phyloP scores from a whole-genome alignment of 1,284 basidiomycete genomes.

The Marasmius tenuissimus region DNA sequence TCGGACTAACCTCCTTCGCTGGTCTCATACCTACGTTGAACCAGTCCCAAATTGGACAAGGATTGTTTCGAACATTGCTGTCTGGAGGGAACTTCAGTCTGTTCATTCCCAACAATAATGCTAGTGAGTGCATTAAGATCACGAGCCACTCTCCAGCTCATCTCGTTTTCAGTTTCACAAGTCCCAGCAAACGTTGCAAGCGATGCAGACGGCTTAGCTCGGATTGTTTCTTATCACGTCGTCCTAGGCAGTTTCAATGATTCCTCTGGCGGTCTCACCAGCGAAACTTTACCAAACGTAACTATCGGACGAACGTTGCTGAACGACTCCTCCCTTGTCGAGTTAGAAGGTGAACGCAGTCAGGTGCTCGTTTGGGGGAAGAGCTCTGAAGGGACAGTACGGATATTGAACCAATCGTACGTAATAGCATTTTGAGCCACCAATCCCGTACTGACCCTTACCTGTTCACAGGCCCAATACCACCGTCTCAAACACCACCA shows the following conservation, averaged over 20 bases:
- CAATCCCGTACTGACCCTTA: not conserved
- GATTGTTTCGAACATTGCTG: slow-evolving; percentile 39
- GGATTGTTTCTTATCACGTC: slow-evolving; percentile 62
- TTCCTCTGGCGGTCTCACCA: slow-evolving; percentile 29
- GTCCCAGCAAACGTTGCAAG: slow-evolving; percentile 33
- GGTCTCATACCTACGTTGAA: slow-evolving; percentile 28
- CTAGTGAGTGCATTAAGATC: slow-evolving; percentile 33
- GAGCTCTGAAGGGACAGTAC: slow-evolving; percentile 38
- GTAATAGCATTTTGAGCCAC: slow-evolving; percentile 10
- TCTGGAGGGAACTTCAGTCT: slow-evolving; percentile 41
- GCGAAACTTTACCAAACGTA: slow-evolving; percentile 43
- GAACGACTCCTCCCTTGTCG: slow-evolving; percentile 44
- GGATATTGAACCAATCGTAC: slow-evolving; percentile 58
- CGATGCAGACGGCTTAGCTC: slow-evolving; percentile 25
- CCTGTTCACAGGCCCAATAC: slow-evolving; percentile 25
- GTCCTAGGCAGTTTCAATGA: slow-evolving; percentile 52
- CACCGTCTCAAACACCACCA: slow-evolving; percentile 35
- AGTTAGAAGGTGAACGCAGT: slow-evolving; percentile 52
- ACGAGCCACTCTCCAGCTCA: slow-evolving; percentile 7
- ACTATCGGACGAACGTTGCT: slow-evolving; percentile 69
- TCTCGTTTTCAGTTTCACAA: slow-evolving; percentile 27
- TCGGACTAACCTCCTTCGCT: slow-evolving; percentile 41
- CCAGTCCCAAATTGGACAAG: slow-evolving; percentile 39
- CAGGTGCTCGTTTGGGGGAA: slow-evolving; percentile 69
- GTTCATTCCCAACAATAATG: slow-evolving; percentile 50